Evolutionary conservation across 164 flowering plant species (phyloP).

Genomic region (Pachysandra terminalis): DNA sequence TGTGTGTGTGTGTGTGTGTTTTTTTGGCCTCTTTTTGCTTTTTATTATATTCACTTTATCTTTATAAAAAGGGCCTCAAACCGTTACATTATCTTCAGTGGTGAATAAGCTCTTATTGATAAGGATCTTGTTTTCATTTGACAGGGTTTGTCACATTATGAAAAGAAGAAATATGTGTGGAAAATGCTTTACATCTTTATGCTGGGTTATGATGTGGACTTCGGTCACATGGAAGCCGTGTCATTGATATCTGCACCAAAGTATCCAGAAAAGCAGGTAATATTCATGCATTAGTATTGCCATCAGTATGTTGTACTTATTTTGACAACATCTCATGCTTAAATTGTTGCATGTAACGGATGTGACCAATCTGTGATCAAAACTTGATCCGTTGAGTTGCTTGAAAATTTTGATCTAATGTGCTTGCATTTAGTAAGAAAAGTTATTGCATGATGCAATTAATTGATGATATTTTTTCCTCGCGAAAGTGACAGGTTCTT

Average conservation of each 20-base stretch:
- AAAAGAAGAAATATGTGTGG: constrained; percentile 99
- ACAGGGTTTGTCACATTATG: constrained; percentile 89
- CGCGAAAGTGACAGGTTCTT: too few species aligned
- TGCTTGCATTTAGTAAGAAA: too few species aligned
- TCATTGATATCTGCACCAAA: constrained; percentile 98
- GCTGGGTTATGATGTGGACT: constrained; percentile 99
- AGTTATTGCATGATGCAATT: too few species aligned
- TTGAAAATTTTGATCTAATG: too few species aligned
- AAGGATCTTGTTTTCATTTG: constrained; percentile 4
- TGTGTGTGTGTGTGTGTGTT: not conserved
- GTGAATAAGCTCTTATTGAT: constrained; percentile 1
- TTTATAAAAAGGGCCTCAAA: not conserved
- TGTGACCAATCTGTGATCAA: not conserved
- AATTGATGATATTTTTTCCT: too few species aligned
- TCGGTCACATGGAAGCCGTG: constrained; percentile 99
- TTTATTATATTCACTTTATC: too few species aligned
- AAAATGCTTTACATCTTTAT: constrained; percentile 96
- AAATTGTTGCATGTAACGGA: not conserved
- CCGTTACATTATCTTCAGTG: not conserved
- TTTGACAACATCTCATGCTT: not conserved
- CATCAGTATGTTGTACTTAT: not conserved
- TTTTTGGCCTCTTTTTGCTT: not conserved
- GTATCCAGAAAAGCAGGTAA: constrained; percentile 99
- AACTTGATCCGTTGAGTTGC: too few species aligned
- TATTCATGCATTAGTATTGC: constrained; percentile 1